These are phyloP conservation scores for Sclerotinia minor DNA, from an alignment of 2,329 filamentous ascomycete genomes.

Conservation along the genomic window DNA sequence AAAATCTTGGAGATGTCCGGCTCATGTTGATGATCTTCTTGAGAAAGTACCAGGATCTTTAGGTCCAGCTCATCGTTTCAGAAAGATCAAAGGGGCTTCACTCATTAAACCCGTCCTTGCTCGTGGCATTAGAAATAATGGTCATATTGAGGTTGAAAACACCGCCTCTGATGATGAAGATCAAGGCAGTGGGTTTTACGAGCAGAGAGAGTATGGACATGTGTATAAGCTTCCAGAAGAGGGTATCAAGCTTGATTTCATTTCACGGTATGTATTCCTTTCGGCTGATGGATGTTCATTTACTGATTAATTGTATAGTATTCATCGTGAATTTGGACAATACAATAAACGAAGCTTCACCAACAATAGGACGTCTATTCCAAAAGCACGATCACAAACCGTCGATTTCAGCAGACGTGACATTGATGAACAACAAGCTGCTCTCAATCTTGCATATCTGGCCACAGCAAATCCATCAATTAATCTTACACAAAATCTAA, in stretches of 20 bases:
- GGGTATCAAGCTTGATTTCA: slow-evolving; percentile 71
- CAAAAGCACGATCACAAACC: slow-evolving; percentile 11
- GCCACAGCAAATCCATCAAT: slow-evolving; percentile 52
- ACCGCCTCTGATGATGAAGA: slow-evolving; percentile 54
- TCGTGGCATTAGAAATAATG: slow-evolving; percentile 70
- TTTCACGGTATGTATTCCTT: slow-evolving; percentile 54
- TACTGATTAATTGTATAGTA: slow-evolving; percentile 21
- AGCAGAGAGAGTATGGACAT: slow-evolving; percentile 61
- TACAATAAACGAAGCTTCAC: slow-evolving; percentile 23
- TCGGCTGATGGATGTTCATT: not conserved
- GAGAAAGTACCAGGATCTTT: slow-evolving; percentile 56
- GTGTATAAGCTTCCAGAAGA: slow-evolving; percentile 63
- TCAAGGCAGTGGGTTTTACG: slow-evolving; percentile 53
- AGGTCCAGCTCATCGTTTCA: slow-evolving; percentile 61
- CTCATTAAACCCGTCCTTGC: slow-evolving; percentile 53
- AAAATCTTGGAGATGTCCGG: slow-evolving; percentile 81
- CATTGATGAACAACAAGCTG: slow-evolving; percentile 64
- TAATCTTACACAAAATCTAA: slow-evolving; percentile 48
- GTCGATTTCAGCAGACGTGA: slow-evolving; percentile 29
- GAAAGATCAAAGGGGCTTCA: slow-evolving; percentile 57
- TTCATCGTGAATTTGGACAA: slow-evolving; percentile 28
- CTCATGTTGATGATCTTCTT: slow-evolving; percentile 78
- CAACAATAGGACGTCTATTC: slow-evolving; percentile 26
- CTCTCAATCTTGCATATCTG: slow-evolving; percentile 62
- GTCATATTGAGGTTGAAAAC: slow-evolving; percentile 69